Evolutionary conservation across 148 eudicot genomes (phyloP), one percentile per base, ranked within the genome.

Genomic region (Drosera capensis): DNA sequence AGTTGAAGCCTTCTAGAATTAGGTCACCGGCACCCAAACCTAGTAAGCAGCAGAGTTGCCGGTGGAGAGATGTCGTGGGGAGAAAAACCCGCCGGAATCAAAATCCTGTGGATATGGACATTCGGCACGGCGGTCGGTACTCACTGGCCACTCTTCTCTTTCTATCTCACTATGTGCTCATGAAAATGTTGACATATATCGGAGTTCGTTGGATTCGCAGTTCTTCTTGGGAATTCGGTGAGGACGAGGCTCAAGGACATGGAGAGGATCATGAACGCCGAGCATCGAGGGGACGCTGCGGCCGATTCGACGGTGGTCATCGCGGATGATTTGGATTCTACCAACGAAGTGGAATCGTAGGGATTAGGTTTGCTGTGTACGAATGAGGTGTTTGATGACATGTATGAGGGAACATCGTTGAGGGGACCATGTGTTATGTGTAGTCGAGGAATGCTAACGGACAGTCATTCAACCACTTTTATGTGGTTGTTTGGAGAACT

Each of bases 91-190:
- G 69, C 95, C 16, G 95, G 86, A 36, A 52, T 85, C 2, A 85
- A 85, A 71, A 85, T 85, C 66, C 80, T 85, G 2, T 85, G 95
- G 95, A 8, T 85, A 8, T 85, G 95, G 95, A 71, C 95, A 17
- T 49, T 85, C 54, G 92, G 86, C 51, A 80, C 92, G 24, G 92
- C 95, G 23, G 76, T 72, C 16, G 59, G 90, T 85, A 61, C 37
- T 39, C 36, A 23, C 51, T 43, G 35, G 1, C 13, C 23, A n/a
- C 13, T 13, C 3, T 11, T 11, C 31, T 28, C 31, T 28, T 23
- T 37, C 30, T 12, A 41, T 14, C 28, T 17, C 15, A 20, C 8
- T 26, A 2, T 28, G 7, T 2, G n/a, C n/a, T n/a, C n/a, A n/a
- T n/a, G n/a, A n/a, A n/a, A n/a, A n/a, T n/a, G n/a, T n/a, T n/a